Evolutionary conservation across 2,329 filamentous ascomycete species (phyloP).

Genomic region (Thielaviopsis populi): DNA sequence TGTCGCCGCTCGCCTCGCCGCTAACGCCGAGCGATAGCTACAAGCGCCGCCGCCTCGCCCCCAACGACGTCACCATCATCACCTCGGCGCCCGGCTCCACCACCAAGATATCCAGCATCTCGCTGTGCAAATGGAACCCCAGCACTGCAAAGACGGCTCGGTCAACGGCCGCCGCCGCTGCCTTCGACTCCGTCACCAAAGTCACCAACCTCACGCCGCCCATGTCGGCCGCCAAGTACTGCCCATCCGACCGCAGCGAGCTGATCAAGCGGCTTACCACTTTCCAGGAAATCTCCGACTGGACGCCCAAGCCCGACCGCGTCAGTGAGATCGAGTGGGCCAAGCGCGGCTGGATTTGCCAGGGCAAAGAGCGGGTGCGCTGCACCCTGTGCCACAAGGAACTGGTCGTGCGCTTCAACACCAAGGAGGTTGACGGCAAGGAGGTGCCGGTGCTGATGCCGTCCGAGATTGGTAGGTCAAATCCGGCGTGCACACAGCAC

Average conservation of each 20-base stretch:
- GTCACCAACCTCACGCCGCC: constrained; percentile 20
- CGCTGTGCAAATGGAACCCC: constrained; percentile 29
- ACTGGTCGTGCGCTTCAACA: constrained; percentile 63
- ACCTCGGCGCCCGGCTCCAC: constrained; percentile 18
- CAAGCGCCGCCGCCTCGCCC: constrained; percentile 39
- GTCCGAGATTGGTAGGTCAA: constrained; percentile 39
- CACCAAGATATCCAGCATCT: constrained; percentile 27
- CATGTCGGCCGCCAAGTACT: constrained; percentile 49
- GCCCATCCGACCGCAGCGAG: constrained; percentile 69
- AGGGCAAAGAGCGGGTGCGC: constrained; percentile 65
- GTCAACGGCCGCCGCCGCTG: not conserved
- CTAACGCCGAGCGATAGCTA: constrained; percentile 18
- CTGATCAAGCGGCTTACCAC: constrained; percentile 71
- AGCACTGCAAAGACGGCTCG: constrained; percentile 12
- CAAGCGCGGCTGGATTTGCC: constrained; percentile 80
- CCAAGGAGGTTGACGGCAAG: constrained; percentile 40
- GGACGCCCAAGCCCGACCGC: constrained; percentile 78
- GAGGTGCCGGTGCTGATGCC: constrained; percentile 38
- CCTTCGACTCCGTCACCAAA: not conserved
- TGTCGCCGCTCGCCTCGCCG: constrained; percentile 12
- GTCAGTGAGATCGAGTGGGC: constrained; percentile 91
- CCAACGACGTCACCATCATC: constrained; percentile 27
- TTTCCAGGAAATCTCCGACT: constrained; percentile 80
- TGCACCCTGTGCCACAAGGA: constrained; percentile 78
- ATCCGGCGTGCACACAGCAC: too few species aligned